phyloP scores from a whole-genome alignment of 2,329 filamentous ascomycete genomes.

The Aureobasidium sp. region DNA sequence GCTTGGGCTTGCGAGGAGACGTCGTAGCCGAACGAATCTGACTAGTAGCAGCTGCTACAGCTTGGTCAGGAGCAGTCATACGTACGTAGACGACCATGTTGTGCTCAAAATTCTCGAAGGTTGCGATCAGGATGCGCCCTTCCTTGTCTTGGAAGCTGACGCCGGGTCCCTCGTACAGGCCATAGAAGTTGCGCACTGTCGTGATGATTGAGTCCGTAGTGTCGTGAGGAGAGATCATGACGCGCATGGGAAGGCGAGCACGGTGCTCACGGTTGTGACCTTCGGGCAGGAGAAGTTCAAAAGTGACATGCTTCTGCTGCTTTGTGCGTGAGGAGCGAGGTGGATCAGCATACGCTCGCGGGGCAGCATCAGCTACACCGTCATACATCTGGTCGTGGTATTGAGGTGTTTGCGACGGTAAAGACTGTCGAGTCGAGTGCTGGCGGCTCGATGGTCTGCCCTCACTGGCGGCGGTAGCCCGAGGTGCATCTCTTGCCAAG shows the following conservation, averaged over 20 bases:
- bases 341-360: conserved; percentile 15
- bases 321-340: conserved; percentile 29
- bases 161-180: conserved; percentile 76
- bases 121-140: conserved; percentile 85
- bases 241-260: conserved; percentile 73
- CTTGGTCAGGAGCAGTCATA: conserved; percentile 27
- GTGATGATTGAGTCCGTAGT: conserved; percentile 96
- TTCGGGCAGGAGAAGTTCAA: conserved; percentile 65
- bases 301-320: conserved; percentile 65
- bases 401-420: conserved; percentile 16
- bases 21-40: conserved; percentile 18
- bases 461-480: conserved; percentile 18
- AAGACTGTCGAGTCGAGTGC: conserved; percentile 28
- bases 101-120: conserved; percentile 90
- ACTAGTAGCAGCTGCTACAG: conserved; percentile 35
- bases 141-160: conserved; percentile 91
- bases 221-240: conserved; percentile 91
- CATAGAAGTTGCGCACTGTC: conserved; percentile 98
- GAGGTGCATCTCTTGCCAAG: conserved; percentile 22
- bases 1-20: conserved; percentile 48
- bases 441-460: conserved; percentile 27
- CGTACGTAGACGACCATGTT: conserved; percentile 92
- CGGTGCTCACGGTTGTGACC: conserved; percentile 57
- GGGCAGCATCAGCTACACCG: neutral
- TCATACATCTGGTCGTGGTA: neutral